A percentile compares a stretch with the other conserved stretches of the same genome.
Evolutionary conservation across 768 basidiomycete genomes (phyloP).

Genomic region (Ramaria rubella): DNA sequence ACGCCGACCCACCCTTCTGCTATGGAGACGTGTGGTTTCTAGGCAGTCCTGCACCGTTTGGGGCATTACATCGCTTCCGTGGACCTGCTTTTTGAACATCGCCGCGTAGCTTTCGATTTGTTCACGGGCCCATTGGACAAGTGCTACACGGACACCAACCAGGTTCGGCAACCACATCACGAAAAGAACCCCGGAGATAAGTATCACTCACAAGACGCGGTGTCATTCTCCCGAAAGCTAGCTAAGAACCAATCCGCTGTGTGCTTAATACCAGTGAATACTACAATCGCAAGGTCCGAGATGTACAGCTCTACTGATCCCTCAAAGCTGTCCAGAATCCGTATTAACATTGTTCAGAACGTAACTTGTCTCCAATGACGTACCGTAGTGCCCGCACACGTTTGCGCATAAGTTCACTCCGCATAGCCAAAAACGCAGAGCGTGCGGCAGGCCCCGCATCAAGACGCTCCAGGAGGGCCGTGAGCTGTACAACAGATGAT

Average conservation of each 20-base stretch:
- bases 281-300: slow-evolving; percentile 79
- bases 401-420: slow-evolving; percentile 64
- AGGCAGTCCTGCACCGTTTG: slow-evolving; percentile 72
- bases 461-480: slow-evolving; percentile 66
- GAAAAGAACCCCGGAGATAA: no score
- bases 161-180: background rate
- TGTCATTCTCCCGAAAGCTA: slow-evolving; percentile 92
- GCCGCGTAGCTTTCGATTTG: slow-evolving; percentile 79
- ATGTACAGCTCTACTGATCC: slow-evolving; percentile 84
- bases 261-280: slow-evolving; percentile 93
- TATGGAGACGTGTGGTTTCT: slow-evolving; percentile 70
- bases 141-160: slow-evolving; percentile 43
- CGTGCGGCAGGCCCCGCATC: slow-evolving; percentile 74
- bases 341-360: background rate
- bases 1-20: slow-evolving; percentile 58
- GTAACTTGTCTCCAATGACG: background rate
- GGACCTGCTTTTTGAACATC: slow-evolving; percentile 88
- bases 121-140: slow-evolving; percentile 89
- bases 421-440: slow-evolving; percentile 72
- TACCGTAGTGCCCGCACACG: slow-evolving; percentile 74
- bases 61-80: slow-evolving; percentile 68
- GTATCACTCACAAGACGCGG: slow-evolving; percentile 70
- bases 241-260: slow-evolving; percentile 97
- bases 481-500: slow-evolving; percentile 60
- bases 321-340: slow-evolving; percentile 47